phyloP scores from a whole-genome alignment of 1,284 basidiomycete genomes.

The Cryptococcus sp. region DNA sequence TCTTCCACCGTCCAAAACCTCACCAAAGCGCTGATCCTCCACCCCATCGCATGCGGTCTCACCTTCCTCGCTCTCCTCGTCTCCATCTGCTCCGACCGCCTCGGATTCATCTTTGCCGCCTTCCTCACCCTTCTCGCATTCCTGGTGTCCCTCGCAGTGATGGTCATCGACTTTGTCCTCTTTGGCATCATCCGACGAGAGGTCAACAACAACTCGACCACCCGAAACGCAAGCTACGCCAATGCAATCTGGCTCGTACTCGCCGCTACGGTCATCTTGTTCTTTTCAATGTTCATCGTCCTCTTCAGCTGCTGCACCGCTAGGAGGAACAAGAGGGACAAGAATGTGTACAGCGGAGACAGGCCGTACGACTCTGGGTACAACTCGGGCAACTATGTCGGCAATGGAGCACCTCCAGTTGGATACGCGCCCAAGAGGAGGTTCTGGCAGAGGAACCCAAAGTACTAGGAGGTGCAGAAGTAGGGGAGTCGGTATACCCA shows the following conservation, averaged over 20 bases:
- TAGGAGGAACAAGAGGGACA: conserved; percentile 13
- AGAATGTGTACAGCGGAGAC: not conserved
- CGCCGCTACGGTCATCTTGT: conserved; percentile 33
- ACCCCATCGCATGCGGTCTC: conserved; percentile 40
- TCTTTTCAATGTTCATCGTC: conserved; percentile 34
- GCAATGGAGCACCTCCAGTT: conserved; percentile 3
- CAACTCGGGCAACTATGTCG: not conserved
- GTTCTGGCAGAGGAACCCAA: not conserved
- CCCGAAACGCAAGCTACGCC: conserved; percentile 16
- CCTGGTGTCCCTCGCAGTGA: conserved; percentile 39
- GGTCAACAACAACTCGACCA: conserved; percentile 22
- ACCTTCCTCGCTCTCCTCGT: conserved; percentile 39
- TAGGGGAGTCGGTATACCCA: too few species aligned
- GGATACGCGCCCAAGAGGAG: not conserved
- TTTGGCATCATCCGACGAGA: conserved; percentile 30
- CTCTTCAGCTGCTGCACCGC: conserved; percentile 32
- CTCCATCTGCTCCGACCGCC: conserved; percentile 30
- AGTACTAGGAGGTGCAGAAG: not conserved
- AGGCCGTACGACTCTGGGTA: not conserved
- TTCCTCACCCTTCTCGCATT: conserved; percentile 36
- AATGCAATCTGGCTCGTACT: conserved; percentile 39
- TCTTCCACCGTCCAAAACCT: conserved; percentile 16
- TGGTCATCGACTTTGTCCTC: conserved; percentile 38
- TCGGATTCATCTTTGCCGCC: conserved; percentile 42
- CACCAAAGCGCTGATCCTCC: conserved; percentile 40